phyloP scores from a whole-genome alignment of 2,329 filamentous ascomycete genomes.

The Neopestalotiopsis sp. region DNA sequence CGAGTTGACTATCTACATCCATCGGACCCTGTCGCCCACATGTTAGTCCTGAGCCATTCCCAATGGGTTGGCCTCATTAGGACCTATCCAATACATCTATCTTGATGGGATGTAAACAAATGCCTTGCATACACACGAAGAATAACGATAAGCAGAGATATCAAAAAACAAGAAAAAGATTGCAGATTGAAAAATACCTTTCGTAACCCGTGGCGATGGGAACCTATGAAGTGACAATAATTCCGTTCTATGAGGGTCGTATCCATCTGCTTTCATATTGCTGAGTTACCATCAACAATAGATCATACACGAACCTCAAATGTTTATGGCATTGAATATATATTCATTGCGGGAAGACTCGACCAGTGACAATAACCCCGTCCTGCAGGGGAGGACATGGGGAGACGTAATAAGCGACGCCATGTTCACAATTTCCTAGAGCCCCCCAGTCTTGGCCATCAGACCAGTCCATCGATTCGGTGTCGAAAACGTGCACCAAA shows the following conservation, averaged over 20 bases:
- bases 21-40: not conserved
- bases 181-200: not conserved
- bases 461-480: not conserved
- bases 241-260: not conserved
- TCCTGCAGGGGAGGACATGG: not conserved
- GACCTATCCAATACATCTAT: not conserved
- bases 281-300: too few species aligned
- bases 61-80: not conserved
- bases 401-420: not conserved
- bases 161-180: constrained; percentile 1
- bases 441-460: not conserved
- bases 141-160: not conserved
- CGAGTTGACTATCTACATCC: not conserved
- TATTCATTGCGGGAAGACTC: too few species aligned
- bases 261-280: too few species aligned
- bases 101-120: not conserved
- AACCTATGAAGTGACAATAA: not conserved
- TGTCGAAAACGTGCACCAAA: not conserved
- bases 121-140: not conserved
- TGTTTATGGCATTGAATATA: too few species aligned
- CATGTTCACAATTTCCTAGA: not conserved
- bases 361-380: too few species aligned
- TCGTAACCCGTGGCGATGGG: not conserved
- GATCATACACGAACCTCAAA: too few species aligned
- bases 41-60: not conserved